Evolutionary conservation across 108 stramenopile species (phyloP), one percentile per base, ranked within the genome.

Genomic region (Skeletonema tropicum): DNA sequence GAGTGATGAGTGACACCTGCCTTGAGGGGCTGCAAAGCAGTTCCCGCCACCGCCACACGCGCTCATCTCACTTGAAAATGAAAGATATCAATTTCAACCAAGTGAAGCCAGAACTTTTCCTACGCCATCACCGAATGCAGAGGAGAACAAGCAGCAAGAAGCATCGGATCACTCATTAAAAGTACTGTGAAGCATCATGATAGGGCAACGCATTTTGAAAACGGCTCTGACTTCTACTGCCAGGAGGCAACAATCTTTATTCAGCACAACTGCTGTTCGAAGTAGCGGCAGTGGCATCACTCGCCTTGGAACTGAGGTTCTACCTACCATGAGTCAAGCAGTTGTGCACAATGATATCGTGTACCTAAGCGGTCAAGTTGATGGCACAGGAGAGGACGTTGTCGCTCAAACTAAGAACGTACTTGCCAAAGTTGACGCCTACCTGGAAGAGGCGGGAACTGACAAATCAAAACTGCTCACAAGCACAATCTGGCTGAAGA

Each of bases 401-500:
- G 49, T 41, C 41, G 73, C 60, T 6, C 92, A 92, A 71, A 89
- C 89, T 23, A 61, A 72, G 17, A 62, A 79, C 46, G 80, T 85
- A 26, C 77, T 92, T 14, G 63, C 57, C 11, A 75, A 90, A 71
- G 80, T 90, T 39, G 92, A 92, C 58, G 66, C 55, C 17, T 66
- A 89, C 2, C 73, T 92, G 31, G 66, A 39, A 21, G 48, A 88
- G 60, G 92, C 89, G 6, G 92, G 92, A 1, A 90, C 88, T 2
- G 41, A 65, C 73, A 90, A 89, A 68, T 79, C 83, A 46, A 89
- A 90, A 12, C 21, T 90, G 19, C 59, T 92, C 31, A 75, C 84
- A 26, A 86, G 88, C 3, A 67, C 70, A 23, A 89, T 92, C 35
- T 92, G 89, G 89, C 30, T 92, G 42, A 89, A 88, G 57, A 76